Percentiles rank a stretch among this genome's conserved stretches.
phyloP scores from a whole-genome alignment of 495 filamentous ascomycete genomes.

The Aspergillus egyptiacus region DNA sequence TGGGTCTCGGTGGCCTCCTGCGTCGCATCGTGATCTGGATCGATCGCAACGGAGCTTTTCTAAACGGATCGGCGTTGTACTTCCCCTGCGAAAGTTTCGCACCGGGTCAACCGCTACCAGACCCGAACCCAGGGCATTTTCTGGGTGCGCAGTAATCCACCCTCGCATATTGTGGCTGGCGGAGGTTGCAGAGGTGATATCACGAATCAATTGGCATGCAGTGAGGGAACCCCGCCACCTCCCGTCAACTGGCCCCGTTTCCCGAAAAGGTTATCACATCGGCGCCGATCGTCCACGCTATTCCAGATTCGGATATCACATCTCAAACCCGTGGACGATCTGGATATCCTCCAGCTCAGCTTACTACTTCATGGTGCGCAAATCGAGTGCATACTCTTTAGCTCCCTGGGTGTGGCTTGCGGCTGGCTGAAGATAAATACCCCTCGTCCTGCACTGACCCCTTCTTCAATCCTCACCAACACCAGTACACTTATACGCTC shows the following conservation, averaged over 20 bases:
- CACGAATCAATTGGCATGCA: not conserved
- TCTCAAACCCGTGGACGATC: not conserved
- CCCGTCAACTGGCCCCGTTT: not conserved
- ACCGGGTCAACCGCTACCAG: conserved; percentile 18
- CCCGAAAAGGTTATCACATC: conserved; percentile 7
- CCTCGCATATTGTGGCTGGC: not conserved
- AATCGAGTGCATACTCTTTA: not conserved
- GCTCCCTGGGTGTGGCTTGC: not conserved
- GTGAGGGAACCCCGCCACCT: not conserved
- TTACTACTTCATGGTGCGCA: not conserved
- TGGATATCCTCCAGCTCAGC: not conserved
- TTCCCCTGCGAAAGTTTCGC: conserved; percentile 20
- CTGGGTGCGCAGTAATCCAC: conserved; percentile 21
- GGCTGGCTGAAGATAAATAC: not conserved
- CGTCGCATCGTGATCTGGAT: conserved; percentile 41
- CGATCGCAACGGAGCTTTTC: conserved; percentile 37
- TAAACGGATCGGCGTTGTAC: conserved; percentile 25
- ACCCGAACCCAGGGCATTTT: conserved; percentile 29
- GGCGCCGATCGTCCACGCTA: not conserved
- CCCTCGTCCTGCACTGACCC: not conserved
- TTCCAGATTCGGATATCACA: conserved; percentile 4
- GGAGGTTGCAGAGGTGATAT: not conserved
- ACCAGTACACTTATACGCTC: not conserved
- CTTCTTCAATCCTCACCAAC: not conserved
- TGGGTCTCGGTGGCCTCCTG: conserved; percentile 37